Base-by-base conservation (phyloP, 192 early-diverging fungal genomes). In the Coemansia sp. region DNA sequence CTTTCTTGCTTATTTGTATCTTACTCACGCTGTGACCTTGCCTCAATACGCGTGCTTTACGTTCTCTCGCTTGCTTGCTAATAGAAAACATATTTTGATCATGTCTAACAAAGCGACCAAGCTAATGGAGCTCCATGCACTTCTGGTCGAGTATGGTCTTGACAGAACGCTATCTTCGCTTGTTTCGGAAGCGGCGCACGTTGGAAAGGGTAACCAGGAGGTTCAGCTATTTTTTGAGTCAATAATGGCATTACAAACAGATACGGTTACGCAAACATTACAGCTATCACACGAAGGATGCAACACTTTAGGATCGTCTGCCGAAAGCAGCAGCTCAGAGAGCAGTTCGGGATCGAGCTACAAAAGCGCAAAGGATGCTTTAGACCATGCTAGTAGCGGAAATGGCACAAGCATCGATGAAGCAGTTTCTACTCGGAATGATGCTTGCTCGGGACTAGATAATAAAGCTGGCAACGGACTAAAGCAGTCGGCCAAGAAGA, bases 401-500 rank as follows among this genome's bases (percentile, higher is more conserved):
- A 60, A 42, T 43, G 41, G 54, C 9, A 44, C 69, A 13, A 57
- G 48, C 45, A 56, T 61, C 63, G 18, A 41, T 52, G 74, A 54
- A 26, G 61, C 72, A 16, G 47, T 9, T 61, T 58, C 68, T 64
- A 49, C 9, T 23, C 32, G 18, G 9, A 49, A 40, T 43, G 63
- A 41, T 60, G 58, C 37, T 40, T 61, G n/a, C 10, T 39, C 44
- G 16, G 64, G 21, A 54, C 26, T 23, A 11, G 64, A 75, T 42
- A 62, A 70, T 41, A 72, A 84, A 18, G 42, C 58, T 12, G 62
- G 61, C 18, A 69, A 68, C 39, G 63, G 65, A 32, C 48, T 37
- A 5, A 39, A 57, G 12, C 54, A 43, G 12, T 67, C 74, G 19
- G 62, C 74, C 41, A 82, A 84, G 56, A 89, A 80, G 67, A 83